Percentiles rank a stretch among this genome's conserved stretches.
Evolutionary conservation across 106 monocot genomes (phyloP).

Genomic region (Dendrobium chrysotoxum): DNA sequence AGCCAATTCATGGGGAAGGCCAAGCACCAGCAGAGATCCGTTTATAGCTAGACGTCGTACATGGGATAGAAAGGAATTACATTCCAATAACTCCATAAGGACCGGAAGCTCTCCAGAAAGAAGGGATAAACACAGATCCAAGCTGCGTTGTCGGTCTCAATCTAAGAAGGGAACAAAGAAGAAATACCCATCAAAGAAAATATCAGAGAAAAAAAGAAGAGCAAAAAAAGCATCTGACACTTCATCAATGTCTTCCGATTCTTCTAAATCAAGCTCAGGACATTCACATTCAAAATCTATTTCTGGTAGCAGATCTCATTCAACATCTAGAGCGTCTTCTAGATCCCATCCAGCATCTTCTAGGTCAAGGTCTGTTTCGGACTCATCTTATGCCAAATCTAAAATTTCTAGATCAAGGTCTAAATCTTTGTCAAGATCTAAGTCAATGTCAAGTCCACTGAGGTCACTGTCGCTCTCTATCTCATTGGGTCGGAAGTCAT

Average conservation of each 20-base stretch:
- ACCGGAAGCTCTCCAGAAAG: slow-evolving; percentile 22
- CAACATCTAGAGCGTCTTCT: slow-evolving; percentile 29
- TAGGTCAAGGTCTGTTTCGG: slow-evolving; percentile 25
- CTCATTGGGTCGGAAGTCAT: slow-evolving; percentile 29
- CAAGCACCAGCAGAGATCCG: slow-evolving; percentile 13
- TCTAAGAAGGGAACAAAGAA: slow-evolving; percentile 13
- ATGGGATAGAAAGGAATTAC: slow-evolving; percentile 14
- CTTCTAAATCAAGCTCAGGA: slow-evolving; percentile 26
- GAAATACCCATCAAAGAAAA: slow-evolving; percentile 13
- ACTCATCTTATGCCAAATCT: slow-evolving; percentile 22
- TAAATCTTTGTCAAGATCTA: slow-evolving; percentile 8
- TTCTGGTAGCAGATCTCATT: slow-evolving; percentile 21
- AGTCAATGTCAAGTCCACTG: slow-evolving; percentile 10
- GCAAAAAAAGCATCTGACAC: slow-evolving; percentile 14
- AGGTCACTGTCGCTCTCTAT: slow-evolving; percentile 30
- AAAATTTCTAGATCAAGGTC: slow-evolving; percentile 27
- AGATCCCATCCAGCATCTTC: slow-evolving; percentile 24
- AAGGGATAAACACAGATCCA: slow-evolving; percentile 14
- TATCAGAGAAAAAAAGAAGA: slow-evolving; percentile 23
- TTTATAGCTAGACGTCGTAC: slow-evolving; percentile 6
- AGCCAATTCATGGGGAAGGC: slow-evolving; percentile 22
- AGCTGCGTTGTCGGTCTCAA: slow-evolving; percentile 15
- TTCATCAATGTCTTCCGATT: slow-evolving; percentile 34
- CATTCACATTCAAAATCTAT: slow-evolving; percentile 18
- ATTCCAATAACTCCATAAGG: slow-evolving; percentile 9